Percentiles rank a stretch among this genome's conserved stretches.
Evolutionary conservation across 2,329 filamentous ascomycete genomes (phyloP).

Genomic region (Hymenoscyphus repandus): DNA sequence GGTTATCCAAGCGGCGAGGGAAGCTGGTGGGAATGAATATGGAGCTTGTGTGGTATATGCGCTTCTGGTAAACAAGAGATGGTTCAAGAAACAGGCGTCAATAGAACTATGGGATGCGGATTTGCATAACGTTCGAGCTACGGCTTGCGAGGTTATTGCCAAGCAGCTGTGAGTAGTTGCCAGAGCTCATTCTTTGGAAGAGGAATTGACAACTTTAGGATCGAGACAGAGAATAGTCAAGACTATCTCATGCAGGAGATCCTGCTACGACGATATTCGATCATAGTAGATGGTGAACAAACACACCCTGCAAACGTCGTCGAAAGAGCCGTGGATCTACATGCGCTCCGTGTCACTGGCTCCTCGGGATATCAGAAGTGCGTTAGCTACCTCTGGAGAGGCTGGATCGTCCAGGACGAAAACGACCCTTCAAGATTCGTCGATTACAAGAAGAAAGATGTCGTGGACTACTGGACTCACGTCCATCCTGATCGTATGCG

Average conservation of each 20-base stretch:
- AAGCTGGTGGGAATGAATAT: slow-evolving; percentile 73
- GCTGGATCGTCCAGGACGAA: slow-evolving; percentile 96
- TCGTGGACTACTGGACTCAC: slow-evolving; percentile 72
- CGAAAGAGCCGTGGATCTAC: slow-evolving; percentile 88
- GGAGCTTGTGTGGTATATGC: slow-evolving; percentile 62
- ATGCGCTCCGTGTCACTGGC: slow-evolving; percentile 82
- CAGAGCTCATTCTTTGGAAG: neutral
- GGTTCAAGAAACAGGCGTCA: slow-evolving; percentile 74
- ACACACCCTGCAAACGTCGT: slow-evolving; percentile 81
- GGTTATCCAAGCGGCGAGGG: slow-evolving; percentile 74
- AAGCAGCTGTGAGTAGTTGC: slow-evolving; percentile 56
- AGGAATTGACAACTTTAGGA: slow-evolving; percentile 43
- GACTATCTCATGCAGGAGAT: slow-evolving; percentile 74
- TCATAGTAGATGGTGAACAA: slow-evolving; percentile 64
- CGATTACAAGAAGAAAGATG: slow-evolving; percentile 77
- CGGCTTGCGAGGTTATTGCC: slow-evolving; percentile 86
- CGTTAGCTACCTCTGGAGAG: slow-evolving; percentile 85
- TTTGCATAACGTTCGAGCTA: slow-evolving; percentile 71
- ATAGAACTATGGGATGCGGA: slow-evolving; percentile 90
- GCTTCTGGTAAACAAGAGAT: slow-evolving; percentile 42
- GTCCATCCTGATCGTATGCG: slow-evolving; percentile 94
- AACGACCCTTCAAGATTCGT: slow-evolving; percentile 85
- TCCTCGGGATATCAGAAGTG: slow-evolving; percentile 91
- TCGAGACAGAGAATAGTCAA: slow-evolving; percentile 78
- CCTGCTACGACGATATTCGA: slow-evolving; percentile 83